phyloP scores from a whole-genome alignment of 441 rosid species.

The Dalechampia spathulata region DNA sequence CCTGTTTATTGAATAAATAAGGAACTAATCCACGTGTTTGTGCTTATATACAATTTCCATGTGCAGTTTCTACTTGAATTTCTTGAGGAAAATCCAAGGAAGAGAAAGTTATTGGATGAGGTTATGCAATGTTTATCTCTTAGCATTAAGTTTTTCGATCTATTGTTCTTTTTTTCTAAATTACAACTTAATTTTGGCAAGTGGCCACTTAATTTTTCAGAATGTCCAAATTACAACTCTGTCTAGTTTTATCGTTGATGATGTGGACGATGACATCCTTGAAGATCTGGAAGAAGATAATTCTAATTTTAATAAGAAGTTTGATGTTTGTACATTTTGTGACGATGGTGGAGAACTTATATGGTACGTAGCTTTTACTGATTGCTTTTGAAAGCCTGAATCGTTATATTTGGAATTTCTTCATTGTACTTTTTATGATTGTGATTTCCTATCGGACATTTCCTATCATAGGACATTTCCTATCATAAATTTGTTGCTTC shows the following conservation, averaged over 20 bases:
- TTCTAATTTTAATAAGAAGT: conserved; percentile 37
- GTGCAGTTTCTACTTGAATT: conserved; percentile 57
- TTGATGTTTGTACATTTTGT: conserved; percentile 83
- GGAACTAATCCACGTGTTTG: conserved; percentile 1
- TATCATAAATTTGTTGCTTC: not conserved
- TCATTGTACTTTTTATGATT: not conserved
- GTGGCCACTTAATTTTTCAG: conserved; percentile 24
- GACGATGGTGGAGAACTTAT: conserved; percentile 81
- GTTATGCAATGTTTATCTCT: conserved; percentile 28
- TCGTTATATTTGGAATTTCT: not conserved
- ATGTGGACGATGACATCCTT: conserved; percentile 23
- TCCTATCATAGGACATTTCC: too few species aligned
- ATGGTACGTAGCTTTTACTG: conserved; percentile 42
- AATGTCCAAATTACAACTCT: conserved; percentile 26
- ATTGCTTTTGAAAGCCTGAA: conserved; percentile 1
- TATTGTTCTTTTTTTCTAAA: not conserved
- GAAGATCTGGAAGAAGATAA: conserved; percentile 38
- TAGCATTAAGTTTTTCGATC: not conserved
- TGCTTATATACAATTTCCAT: conserved; percentile 8
- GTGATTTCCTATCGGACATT: too few species aligned
- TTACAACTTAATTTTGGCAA: conserved; percentile 12
- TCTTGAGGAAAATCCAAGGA: conserved; percentile 55
- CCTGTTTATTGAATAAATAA: not conserved
- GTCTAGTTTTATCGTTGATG: conserved; percentile 65
- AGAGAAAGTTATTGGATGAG: conserved; percentile 48